Evolutionary conservation across 305 asterid genomes (phyloP).

Genomic region (Solanum chacoense): DNA sequence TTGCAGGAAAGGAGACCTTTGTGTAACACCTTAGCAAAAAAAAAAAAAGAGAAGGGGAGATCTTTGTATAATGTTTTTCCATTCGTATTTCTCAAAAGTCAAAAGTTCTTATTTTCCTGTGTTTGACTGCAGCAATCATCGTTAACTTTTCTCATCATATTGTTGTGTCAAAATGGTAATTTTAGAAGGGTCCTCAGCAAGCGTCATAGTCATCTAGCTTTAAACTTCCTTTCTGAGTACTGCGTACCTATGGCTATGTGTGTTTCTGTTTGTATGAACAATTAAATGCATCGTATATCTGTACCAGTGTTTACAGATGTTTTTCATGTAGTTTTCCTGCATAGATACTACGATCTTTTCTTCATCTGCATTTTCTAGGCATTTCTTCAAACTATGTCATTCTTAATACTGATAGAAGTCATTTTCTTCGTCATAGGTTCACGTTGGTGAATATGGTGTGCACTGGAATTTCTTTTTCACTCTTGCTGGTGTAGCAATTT

Average conservation of each 20-base stretch:
- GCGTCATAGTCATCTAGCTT: background rate
- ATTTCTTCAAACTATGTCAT: background rate
- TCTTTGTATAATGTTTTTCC: background rate
- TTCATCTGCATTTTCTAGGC: slow-evolving; percentile 4
- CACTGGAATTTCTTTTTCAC: slow-evolving; percentile 99
- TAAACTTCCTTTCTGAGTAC: background rate
- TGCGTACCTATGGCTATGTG: background rate
- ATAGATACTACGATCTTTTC: background rate
- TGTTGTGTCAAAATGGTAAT: background rate
- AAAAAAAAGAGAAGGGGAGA: background rate
- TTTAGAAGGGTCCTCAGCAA: background rate
- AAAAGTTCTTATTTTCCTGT: background rate
- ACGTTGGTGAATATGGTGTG: slow-evolving; percentile 91
- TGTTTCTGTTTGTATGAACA: background rate
- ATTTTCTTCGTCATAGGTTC: slow-evolving; percentile 44
- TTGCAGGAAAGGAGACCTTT: background rate
- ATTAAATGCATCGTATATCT: background rate
- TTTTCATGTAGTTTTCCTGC: background rate
- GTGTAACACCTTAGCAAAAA: background rate
- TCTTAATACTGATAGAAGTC: background rate
- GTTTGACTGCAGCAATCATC: background rate
- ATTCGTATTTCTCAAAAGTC: background rate
- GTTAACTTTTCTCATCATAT: background rate
- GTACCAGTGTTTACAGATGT: background rate
- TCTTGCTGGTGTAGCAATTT: slow-evolving; percentile 78